phyloP scores from a whole-genome alignment of 768 basidiomycete species.

The Tulasnella sp. region DNA sequence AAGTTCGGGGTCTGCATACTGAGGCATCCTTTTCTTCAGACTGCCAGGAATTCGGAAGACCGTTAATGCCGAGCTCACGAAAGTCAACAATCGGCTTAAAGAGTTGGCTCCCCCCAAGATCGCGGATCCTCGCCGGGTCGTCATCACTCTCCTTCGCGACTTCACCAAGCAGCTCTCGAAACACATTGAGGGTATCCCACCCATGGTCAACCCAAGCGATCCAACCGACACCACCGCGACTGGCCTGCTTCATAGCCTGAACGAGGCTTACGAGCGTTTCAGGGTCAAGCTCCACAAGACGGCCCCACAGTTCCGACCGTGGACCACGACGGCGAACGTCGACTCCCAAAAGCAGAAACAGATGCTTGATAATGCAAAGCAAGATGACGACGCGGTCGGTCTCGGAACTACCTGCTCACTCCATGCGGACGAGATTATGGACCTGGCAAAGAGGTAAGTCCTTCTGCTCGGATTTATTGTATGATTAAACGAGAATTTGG shows the following conservation, averaged over 20 bases:
- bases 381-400: constrained; percentile 31
- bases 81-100: background rate
- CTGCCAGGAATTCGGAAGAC: background rate
- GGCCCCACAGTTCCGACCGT: constrained; percentile 13
- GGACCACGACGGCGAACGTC: background rate
- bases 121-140: background rate
- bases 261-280: constrained; percentile 7
- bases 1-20: background rate
- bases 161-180: constrained; percentile 7
- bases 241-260: background rate
- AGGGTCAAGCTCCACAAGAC: background rate
- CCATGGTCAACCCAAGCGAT: background rate
- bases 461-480: background rate
- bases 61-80: background rate
- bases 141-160: constrained; percentile 5
- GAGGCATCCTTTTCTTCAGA: background rate
- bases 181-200: constrained; percentile 10
- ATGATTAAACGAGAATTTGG: background rate
- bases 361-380: constrained; percentile 21
- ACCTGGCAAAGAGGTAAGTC: constrained; percentile 21
- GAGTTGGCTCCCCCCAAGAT: constrained; percentile 9
- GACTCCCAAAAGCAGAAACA: background rate
- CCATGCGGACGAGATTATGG: constrained; percentile 25
- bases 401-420: constrained; percentile 35
- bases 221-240: background rate